These are phyloP conservation scores for Elongisporangium anandrum DNA, from an alignment of 352 stramenopile genomes.

Conservation along the genomic window DNA sequence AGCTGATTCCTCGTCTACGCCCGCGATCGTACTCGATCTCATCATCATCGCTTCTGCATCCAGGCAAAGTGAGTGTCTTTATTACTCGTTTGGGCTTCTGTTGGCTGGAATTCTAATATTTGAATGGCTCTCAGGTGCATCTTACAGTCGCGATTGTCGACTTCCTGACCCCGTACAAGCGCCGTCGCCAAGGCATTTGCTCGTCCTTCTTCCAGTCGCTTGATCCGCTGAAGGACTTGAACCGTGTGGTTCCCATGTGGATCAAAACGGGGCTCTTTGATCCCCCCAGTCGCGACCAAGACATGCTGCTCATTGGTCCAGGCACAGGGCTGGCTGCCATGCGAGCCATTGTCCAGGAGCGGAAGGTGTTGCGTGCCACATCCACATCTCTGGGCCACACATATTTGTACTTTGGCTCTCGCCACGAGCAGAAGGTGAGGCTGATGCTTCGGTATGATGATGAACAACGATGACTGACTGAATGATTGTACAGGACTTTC, in stretches of 20 bases:
- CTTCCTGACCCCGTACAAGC: conserved; percentile 89
- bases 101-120: neutral
- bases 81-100: neutral
- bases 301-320: conserved; percentile 88
- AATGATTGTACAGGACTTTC: conserved; percentile 60
- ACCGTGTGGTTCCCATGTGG: conserved; percentile 63
- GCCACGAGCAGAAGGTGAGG: conserved; percentile 67
- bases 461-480: conserved; percentile 4
- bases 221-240: conserved; percentile 21
- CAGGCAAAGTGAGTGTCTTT: conserved; percentile 33
- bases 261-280: conserved; percentile 87
- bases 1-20: conserved; percentile 81
- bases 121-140: conserved; percentile 34
- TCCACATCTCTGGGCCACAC: conserved; percentile 19
- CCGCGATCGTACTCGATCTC: conserved; percentile 92
- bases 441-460: neutral
- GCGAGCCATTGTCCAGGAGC: conserved; percentile 86
- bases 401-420: conserved; percentile 88
- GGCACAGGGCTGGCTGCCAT: conserved; percentile 90
- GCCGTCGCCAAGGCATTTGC: conserved; percentile 77
- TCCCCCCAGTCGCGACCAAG: conserved; percentile 28
- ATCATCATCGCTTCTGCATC: conserved; percentile 64
- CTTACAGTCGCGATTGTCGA: conserved; percentile 87
- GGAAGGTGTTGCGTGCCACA: conserved; percentile 42
- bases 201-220: conserved; percentile 76